Conservation (phyloP, 108 stramenopile species). For the Skeletonema grethae region DNA sequence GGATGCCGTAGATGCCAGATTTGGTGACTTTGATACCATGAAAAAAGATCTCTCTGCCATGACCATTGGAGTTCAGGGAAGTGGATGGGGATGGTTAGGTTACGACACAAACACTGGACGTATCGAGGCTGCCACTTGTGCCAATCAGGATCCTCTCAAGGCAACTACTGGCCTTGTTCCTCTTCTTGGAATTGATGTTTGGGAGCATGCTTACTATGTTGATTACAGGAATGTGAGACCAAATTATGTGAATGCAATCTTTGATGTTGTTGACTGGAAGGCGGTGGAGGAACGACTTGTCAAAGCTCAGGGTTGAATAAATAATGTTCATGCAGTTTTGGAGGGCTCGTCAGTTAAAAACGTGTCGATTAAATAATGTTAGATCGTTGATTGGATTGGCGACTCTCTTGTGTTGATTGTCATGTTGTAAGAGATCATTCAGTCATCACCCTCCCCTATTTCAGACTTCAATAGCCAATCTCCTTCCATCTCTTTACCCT, state of each 20-base stretch:
- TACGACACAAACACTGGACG: constrained; percentile 78
- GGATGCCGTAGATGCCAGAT: constrained; percentile 78
- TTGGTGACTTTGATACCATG: constrained; percentile 83
- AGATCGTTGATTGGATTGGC: background rate
- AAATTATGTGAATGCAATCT: constrained; percentile 94
- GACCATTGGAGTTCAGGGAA: constrained; percentile 95
- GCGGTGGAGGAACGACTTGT: constrained; percentile 75
- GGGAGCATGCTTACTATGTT: constrained; percentile 92
- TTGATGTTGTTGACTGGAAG: constrained; percentile 92
- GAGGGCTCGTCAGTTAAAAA: background rate
- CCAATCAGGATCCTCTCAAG: constrained; percentile 97
- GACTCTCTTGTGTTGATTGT: constrained; percentile 4
- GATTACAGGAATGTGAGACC: constrained; percentile 98
- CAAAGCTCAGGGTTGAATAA: constrained; percentile 42
- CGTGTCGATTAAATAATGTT: background rate
- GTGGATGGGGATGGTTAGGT: constrained; percentile 99
- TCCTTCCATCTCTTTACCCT: constrained; percentile 15
- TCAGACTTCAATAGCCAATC: constrained; percentile 26
- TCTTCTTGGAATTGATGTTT: constrained; percentile 97
- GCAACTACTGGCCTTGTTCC: constrained; percentile 98
- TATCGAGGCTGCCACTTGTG: constrained; percentile 85
- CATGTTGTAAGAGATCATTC: background rate
- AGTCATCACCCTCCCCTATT: constrained; percentile 4
- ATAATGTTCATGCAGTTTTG: background rate
- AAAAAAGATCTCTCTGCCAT: constrained; percentile 74